Conservation (phyloP, 148 eudicot species). For the Linanthus parryae region DNA sequence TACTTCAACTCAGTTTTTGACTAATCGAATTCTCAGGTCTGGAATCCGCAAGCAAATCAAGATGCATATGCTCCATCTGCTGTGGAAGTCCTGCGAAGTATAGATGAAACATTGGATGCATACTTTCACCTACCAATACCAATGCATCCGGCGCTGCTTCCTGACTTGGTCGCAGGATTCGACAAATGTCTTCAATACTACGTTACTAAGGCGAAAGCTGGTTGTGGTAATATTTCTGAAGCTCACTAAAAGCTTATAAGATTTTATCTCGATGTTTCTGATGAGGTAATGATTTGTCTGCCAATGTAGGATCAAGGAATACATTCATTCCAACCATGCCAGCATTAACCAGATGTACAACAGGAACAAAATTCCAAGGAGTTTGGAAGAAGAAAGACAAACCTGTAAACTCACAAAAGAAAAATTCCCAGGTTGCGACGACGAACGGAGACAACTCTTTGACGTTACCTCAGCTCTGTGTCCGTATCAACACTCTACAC, state of each 20-base stretch:
- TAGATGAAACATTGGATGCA: constrained; percentile 83
- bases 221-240: constrained; percentile 59
- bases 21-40: constrained; percentile 34
- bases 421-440: constrained; percentile 68
- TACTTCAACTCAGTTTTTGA: background rate
- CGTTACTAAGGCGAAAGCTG: constrained; percentile 72
- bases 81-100: constrained; percentile 56
- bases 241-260: background rate
- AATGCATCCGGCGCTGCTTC: constrained; percentile 84
- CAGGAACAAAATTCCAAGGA: constrained; percentile 56
- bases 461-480: constrained; percentile 61
- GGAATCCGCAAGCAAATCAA: constrained; percentile 81
- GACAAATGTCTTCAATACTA: constrained; percentile 89
- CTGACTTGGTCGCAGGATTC: constrained; percentile 79
- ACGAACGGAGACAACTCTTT: constrained; percentile 46
- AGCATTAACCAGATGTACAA: constrained; percentile 80
- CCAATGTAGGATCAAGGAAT: constrained; percentile 66
- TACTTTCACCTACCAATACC: constrained; percentile 94
- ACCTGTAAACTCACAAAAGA: constrained; percentile 44
- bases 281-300: background rate
- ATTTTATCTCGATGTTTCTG: no score
- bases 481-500: constrained; percentile 71
- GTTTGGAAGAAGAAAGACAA: constrained; percentile 88
- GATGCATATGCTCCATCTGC: constrained; percentile 87
- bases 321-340: constrained; percentile 85